Conservation (phyloP, 1,139 yeast genomes). For the Pichia sp. region DNA sequence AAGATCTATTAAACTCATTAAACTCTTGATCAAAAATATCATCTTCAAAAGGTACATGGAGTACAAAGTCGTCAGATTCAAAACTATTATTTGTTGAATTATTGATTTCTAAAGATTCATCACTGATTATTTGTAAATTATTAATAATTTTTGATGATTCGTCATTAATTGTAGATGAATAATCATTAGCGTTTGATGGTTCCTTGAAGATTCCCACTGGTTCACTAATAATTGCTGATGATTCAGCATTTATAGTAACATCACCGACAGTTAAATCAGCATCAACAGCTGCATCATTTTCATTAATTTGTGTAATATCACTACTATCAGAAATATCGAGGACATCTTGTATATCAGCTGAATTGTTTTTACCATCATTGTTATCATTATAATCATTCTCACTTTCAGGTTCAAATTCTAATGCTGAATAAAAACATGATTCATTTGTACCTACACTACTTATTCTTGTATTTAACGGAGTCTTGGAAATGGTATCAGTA, state of each 20-base stretch:
- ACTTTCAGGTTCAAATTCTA: not conserved
- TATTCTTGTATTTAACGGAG: not conserved
- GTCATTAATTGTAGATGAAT: not conserved
- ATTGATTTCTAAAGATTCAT: not conserved
- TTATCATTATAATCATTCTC: not conserved
- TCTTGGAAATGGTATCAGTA: not conserved
- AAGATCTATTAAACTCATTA: constrained; percentile 14
- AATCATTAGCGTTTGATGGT: too few species aligned
- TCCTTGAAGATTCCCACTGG: not conserved
- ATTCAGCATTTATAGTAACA: not conserved
- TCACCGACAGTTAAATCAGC: not conserved
- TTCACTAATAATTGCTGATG: not conserved
- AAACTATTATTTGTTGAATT: constrained; percentile 26
- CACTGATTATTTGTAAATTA: too few species aligned
- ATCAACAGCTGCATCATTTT: not conserved
- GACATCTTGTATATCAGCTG: not conserved
- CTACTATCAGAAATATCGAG: not conserved
- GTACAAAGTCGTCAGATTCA: constrained; percentile 27
- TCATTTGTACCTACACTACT: not conserved
- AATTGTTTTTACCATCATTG: not conserved
- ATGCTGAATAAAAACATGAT: not conserved
- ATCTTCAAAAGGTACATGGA: constrained; percentile 26
- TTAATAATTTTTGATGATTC: not conserved
- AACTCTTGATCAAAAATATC: constrained; percentile 21
- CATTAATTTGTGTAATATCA: not conserved